Evolutionary conservation across 306 rosid species (phyloP), one percentile per base, ranked within the genome.

Genomic region (Parietaria judaica): DNA sequence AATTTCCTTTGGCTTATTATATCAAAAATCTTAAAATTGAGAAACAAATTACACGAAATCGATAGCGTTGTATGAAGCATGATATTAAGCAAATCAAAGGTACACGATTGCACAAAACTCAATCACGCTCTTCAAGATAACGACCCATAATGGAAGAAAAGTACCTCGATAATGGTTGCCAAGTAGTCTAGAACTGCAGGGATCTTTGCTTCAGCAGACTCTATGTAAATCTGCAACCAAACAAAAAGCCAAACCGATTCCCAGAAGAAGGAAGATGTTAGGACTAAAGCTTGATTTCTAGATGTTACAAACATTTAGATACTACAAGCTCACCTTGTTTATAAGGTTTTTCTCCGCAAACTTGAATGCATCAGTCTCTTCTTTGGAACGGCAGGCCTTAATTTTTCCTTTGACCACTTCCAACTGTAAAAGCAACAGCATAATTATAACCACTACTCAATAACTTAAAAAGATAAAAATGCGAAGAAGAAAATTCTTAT

Each of bases 201-300:
- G 73, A 88, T 88, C 82, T 92, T 92, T 66, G 94, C 98, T 81
- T 78, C 95, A 14, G 98, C 98, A 68, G 98, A 88, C 58, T 86
- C 95, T 5, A 81, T 88, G 75, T 83, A 92, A 66, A 92, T 80
- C 98, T 91, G 83, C 57, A 78, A 67, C 57, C 66, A 39, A 74
- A 65, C 49, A 65, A 41, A 39, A 39, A 44, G 49, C 12, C 56
- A 14, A 45, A 15, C 58, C n/a, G 48, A 54, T 38, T 36, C 61
- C 56, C 15, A 38, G 11, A 12, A 23, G 64, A 56, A 12, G 8
- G 38, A 49, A 56, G 11, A 14, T 41, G 8, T 17, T 49, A 41
- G 31, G 12, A 54, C 34, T 23, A 23, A 51, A 51, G 9, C 11
- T 41, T 6, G 43, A 36, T 37, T 49, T 54, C 11, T 37, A 61